Percentiles rank a stretch among this genome's conserved stretches.
phyloP scores from a whole-genome alignment of 2,329 filamentous ascomycete genomes.

The Penicillium thymicola region DNA sequence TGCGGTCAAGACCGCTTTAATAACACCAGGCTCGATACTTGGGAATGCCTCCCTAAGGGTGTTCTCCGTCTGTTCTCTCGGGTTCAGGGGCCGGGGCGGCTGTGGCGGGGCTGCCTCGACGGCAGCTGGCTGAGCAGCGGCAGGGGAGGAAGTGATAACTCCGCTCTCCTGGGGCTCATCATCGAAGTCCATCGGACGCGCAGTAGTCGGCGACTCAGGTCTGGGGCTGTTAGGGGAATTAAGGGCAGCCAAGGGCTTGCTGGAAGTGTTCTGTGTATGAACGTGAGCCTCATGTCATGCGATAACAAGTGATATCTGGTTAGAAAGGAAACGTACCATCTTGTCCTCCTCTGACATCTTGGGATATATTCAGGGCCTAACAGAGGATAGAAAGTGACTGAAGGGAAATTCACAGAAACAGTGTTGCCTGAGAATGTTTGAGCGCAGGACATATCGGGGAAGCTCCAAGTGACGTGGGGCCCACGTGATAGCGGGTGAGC shows the following conservation, averaged over 20 bases:
- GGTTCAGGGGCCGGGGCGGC: slow-evolving; percentile 76
- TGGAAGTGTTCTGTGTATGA: slow-evolving; percentile 32
- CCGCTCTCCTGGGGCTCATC: slow-evolving; percentile 52
- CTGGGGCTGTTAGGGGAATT: slow-evolving; percentile 32
- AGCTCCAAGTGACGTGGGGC: slow-evolving; percentile 28
- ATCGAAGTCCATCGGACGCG: slow-evolving; percentile 56
- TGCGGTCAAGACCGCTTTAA: slow-evolving; percentile 83
- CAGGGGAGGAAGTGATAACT: slow-evolving; percentile 25
- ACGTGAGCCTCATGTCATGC: slow-evolving; percentile 21
- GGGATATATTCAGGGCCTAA: neutral
- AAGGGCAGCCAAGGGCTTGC: slow-evolving; percentile 32
- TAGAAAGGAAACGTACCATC: slow-evolving; percentile 24
- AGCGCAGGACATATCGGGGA: slow-evolving; percentile 18
- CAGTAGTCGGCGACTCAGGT: slow-evolving; percentile 55
- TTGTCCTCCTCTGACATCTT: slow-evolving; percentile 40
- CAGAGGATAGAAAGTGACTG: slow-evolving; percentile 1
- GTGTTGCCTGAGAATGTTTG: slow-evolving; percentile 19
- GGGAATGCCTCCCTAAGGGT: slow-evolving; percentile 95
- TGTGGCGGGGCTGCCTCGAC: slow-evolving; percentile 62
- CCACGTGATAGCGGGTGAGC: slow-evolving; percentile 24
- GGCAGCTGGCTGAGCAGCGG: slow-evolving; percentile 29
- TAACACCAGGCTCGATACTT: slow-evolving; percentile 70
- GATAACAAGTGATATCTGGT: slow-evolving; percentile 9
- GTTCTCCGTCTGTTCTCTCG: slow-evolving; percentile 78
- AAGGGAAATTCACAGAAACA: slow-evolving; percentile 2